Percentiles rank a stretch among this genome's conserved stretches.
phyloP scores from a whole-genome alignment of 768 basidiomycete genomes.

The Hygrocybe coccinea region DNA sequence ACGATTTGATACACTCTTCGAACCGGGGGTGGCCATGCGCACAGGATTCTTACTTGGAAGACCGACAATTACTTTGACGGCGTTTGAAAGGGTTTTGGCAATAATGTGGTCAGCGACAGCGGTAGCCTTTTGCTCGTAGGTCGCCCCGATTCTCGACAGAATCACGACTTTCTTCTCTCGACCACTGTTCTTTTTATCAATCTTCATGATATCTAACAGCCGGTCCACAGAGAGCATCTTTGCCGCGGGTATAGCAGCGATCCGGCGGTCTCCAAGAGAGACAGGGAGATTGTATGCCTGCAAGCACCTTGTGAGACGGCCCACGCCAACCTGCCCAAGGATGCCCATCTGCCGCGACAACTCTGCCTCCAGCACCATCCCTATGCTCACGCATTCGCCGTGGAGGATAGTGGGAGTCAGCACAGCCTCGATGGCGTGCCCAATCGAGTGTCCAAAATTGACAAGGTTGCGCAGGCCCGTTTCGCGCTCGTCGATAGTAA shows the following conservation, averaged over 20 bases:
- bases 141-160: constrained; percentile 84
- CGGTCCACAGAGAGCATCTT: constrained; percentile 71
- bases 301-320: constrained; percentile 80
- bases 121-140: constrained; percentile 87
- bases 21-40: constrained; percentile 87
- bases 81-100: constrained; percentile 73
- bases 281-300: constrained; percentile 90
- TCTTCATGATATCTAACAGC: constrained; percentile 87
- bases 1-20: constrained; percentile 94
- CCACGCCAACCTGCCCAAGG: constrained; percentile 87
- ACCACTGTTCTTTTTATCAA: constrained; percentile 98
- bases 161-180: constrained; percentile 91
- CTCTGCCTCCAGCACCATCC: constrained; percentile 96
- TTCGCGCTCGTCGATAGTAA: constrained; percentile 94
- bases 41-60: constrained; percentile 55
- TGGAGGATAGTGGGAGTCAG: constrained; percentile 91
- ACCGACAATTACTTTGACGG: constrained; percentile 68
- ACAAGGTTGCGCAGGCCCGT: constrained; percentile 96
- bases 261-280: constrained; percentile 71
- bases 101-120: constrained; percentile 79
- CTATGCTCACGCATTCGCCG: constrained; percentile 92
- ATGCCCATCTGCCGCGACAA: constrained; percentile 84
- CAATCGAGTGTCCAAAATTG: constrained; percentile 98
- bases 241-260: constrained; percentile 65
- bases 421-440: constrained; percentile 96